Evolutionary conservation across 2,329 filamentous ascomycete genomes (phyloP).

Genomic region (Trichoderma breve): DNA sequence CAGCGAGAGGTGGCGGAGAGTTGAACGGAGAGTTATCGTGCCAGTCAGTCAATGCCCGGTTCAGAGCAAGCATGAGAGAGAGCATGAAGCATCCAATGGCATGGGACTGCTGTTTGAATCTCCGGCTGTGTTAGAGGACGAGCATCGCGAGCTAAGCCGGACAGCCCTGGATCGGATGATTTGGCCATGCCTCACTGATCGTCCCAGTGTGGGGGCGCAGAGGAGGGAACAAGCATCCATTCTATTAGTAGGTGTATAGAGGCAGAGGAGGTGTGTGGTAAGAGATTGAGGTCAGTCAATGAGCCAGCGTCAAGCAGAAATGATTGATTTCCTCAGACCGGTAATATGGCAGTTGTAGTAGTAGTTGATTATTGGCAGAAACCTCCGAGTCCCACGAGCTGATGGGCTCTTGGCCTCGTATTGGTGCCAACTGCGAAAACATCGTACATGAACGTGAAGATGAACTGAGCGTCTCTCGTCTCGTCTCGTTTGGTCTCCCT

Average conservation of each 20-base stretch:
- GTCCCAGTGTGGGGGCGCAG: slow-evolving; percentile 13
- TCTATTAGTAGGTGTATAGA: neutral
- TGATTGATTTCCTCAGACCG: neutral
- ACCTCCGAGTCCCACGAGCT: neutral
- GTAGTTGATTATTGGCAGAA: neutral
- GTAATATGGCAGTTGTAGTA: neutral
- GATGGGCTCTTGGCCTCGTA: neutral
- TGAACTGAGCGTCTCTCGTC: neutral
- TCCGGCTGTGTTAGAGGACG: neutral
- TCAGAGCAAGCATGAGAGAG: neutral
- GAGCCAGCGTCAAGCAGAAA: neutral
- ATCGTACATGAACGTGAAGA: neutral
- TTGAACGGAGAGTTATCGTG: neutral
- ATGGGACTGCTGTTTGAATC: neutral
- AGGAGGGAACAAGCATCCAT: neutral
- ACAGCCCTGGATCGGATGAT: slow-evolving; percentile 16
- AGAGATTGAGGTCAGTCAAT: neutral
- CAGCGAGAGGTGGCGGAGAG: neutral
- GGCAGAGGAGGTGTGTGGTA: neutral
- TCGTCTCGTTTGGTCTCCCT: neutral
- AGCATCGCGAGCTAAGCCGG: neutral
- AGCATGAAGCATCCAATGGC: neutral
- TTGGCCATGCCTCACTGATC: slow-evolving; percentile 14
- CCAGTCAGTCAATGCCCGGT: neutral
- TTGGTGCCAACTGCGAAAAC: neutral